Percentiles rank a stretch among this genome's conserved stretches.
Evolutionary conservation across 2,329 filamentous ascomycete genomes (phyloP).

Genomic region (Colletotrichum endophyticum): DNA sequence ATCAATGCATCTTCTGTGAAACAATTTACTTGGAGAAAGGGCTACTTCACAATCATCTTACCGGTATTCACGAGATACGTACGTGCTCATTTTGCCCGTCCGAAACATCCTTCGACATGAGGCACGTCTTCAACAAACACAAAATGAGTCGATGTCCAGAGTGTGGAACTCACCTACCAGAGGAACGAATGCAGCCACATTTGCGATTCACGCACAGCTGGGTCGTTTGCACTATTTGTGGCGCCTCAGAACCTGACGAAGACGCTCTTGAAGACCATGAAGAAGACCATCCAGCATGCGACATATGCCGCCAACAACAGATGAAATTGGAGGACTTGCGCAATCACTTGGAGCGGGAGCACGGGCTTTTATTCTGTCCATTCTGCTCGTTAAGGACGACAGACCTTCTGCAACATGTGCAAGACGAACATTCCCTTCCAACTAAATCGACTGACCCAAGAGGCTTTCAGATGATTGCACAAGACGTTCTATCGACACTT

Average conservation of each 20-base stretch:
- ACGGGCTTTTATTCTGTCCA: neutral
- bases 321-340: neutral
- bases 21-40: neutral
- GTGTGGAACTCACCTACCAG: neutral
- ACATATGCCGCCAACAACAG: neutral
- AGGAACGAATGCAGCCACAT: neutral
- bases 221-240: neutral
- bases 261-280: neutral
- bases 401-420: neutral
- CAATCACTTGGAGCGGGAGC: neutral
- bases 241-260: neutral
- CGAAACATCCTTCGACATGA: neutral
- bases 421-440: neutral
- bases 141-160: neutral
- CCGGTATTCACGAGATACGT: neutral
- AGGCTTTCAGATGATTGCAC: neutral
- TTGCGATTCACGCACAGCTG: neutral
- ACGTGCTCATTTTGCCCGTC: neutral
- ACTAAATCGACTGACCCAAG: neutral
- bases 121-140: accelerated
- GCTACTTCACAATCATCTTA: neutral
- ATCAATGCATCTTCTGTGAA: neutral
- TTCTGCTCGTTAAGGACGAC: neutral
- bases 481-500: neutral
- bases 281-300: neutral